Evolutionary conservation across 306 rosid species (phyloP).

Genomic region (Urtica urens): DNA sequence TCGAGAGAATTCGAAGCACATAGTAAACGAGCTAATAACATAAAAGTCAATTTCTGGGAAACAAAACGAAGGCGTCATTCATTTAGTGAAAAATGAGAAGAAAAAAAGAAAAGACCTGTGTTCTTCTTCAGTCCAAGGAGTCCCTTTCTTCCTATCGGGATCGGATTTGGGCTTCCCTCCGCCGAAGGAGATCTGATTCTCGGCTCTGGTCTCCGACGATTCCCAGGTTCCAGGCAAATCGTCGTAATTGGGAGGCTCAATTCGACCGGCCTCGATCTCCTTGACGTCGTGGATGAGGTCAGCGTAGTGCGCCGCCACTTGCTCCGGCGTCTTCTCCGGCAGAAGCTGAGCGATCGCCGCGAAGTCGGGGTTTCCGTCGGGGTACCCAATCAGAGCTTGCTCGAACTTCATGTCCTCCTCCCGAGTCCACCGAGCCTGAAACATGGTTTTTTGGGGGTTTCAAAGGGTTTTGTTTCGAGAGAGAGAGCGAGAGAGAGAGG

Average conservation of each 20-base stretch:
- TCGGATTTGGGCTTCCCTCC: constrained; percentile 33
- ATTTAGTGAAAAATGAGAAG: neutral
- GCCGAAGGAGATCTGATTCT: constrained; percentile 59
- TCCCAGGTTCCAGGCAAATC: constrained; percentile 20
- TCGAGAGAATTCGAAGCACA: too few relatives aligned
- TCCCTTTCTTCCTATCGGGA: constrained; percentile 70
- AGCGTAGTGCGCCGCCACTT: constrained; percentile 49
- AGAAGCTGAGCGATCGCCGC: constrained; percentile 44
- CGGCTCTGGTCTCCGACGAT: constrained; percentile 29
- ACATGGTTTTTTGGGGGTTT: constrained; percentile 20
- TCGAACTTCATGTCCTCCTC: constrained; percentile 67
- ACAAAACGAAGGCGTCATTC: too few relatives aligned
- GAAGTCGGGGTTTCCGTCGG: constrained; percentile 55
- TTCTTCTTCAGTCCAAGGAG: constrained; percentile 85
- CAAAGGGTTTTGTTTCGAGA: constrained; percentile 4
- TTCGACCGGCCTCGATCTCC: constrained; percentile 70
- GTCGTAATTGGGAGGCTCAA: constrained; percentile 49
- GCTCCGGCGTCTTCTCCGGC: constrained; percentile 46
- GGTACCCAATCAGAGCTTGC: constrained; percentile 45
- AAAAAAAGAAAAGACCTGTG: constrained; percentile 40
- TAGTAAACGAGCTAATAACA: neutral
- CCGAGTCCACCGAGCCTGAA: constrained; percentile 54
- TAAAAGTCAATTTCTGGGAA: neutral
- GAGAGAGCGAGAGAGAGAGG: neutral
- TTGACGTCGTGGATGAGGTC: constrained; percentile 52